Evolutionary conservation across 1,284 basidiomycete species (phyloP).

Genomic region (Mrakiaceae sp.): DNA sequence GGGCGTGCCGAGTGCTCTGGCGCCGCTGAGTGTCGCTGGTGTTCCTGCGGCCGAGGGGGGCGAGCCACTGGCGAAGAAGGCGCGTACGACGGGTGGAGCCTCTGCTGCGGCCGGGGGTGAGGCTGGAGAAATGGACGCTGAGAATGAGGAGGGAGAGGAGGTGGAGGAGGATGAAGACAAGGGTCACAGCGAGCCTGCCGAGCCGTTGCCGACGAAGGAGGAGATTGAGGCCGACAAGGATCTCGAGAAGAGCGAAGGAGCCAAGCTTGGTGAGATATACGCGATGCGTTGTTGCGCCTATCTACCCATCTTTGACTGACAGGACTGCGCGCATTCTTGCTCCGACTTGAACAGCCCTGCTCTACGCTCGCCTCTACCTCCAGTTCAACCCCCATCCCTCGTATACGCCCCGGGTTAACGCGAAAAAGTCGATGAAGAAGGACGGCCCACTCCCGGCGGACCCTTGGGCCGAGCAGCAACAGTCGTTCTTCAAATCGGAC

Average conservation of each 20-base stretch:
- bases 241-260: slow-evolving; percentile 3
- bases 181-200: not conserved
- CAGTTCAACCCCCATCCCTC: slow-evolving; percentile 12
- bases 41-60: too few species aligned
- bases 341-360: slow-evolving; percentile 3
- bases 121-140: not conserved
- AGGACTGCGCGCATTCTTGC: too few species aligned
- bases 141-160: not conserved
- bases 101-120: not conserved
- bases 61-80: too few species aligned
- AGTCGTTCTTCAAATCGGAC: slow-evolving; percentile 10
- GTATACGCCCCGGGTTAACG: not conserved
- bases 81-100: too few species aligned
- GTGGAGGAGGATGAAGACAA: not conserved
- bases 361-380: slow-evolving; percentile 11
- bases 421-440: slow-evolving; percentile 8
- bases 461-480: slow-evolving; percentile 3
- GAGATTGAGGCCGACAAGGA: slow-evolving; percentile 11
- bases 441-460: slow-evolving; percentile 8
- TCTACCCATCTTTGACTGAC: too few species aligned
- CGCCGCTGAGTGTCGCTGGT: too few species aligned
- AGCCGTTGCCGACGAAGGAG: slow-evolving; percentile 9
- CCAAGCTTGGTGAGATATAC: slow-evolving; percentile 5
- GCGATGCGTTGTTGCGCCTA: too few species aligned
- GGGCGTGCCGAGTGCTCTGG: too few species aligned